Evolutionary conservation across 2,329 filamentous ascomycete species (phyloP).

Genomic region (Aspergillus ustus): DNA sequence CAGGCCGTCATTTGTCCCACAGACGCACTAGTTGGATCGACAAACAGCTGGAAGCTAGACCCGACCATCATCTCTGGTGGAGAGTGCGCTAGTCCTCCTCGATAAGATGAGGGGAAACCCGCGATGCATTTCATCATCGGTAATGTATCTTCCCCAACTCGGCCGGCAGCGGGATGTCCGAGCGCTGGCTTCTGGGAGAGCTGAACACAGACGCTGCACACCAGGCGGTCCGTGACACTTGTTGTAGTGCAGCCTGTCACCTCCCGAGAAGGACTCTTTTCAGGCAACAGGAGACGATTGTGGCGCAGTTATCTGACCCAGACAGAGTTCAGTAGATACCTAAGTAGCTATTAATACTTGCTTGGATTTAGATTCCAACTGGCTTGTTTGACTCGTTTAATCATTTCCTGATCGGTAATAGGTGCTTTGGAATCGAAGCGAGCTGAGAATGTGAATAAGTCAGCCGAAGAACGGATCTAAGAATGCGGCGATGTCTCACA

Average conservation of each 20-base stretch:
- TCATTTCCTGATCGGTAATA: slow-evolving; percentile 15
- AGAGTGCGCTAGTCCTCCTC: background rate
- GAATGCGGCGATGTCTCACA: slow-evolving; percentile 18
- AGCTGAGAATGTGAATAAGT: slow-evolving; percentile 17
- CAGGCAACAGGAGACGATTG: slow-evolving; percentile 17
- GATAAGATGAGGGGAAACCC: background rate
- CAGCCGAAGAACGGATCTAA: slow-evolving; percentile 6
- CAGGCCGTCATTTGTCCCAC: slow-evolving; percentile 14
- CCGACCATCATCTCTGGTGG: slow-evolving; percentile 21
- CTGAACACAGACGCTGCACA: slow-evolving; percentile 27
- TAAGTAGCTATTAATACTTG: background rate
- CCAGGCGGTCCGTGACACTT: slow-evolving; percentile 32
- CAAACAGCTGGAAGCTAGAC: slow-evolving; percentile 23
- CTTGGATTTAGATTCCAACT: background rate
- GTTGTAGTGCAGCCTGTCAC: slow-evolving; percentile 27
- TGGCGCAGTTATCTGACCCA: slow-evolving; percentile 14
- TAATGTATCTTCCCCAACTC: background rate
- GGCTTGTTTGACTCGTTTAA: background rate
- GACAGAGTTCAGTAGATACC: background rate
- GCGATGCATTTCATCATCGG: slow-evolving; percentile 5
- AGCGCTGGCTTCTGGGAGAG: slow-evolving; percentile 26
- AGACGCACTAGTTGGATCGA: slow-evolving; percentile 22
- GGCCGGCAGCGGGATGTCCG: slow-evolving; percentile 14
- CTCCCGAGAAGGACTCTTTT: slow-evolving; percentile 24
- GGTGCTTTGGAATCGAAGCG: slow-evolving; percentile 17